These are phyloP conservation scores for Tuber calosporum DNA, from an alignment of 495 filamentous ascomycete genomes.

Conservation along the genomic window DNA sequence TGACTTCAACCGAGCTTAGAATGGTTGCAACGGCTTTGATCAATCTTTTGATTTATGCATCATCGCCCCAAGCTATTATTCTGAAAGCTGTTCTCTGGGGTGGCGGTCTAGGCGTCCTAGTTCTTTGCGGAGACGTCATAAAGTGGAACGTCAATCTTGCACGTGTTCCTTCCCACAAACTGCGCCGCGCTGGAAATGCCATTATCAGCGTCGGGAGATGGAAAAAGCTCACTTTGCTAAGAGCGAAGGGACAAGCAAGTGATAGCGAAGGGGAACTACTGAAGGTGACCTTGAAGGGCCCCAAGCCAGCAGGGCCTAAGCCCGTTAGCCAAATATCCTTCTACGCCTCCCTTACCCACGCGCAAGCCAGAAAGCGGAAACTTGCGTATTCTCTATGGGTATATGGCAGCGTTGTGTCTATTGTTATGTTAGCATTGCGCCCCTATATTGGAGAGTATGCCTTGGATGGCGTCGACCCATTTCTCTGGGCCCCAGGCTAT, in stretches of 20 bases:
- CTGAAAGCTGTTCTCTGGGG: slow-evolving; percentile 78
- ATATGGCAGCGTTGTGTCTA: slow-evolving; percentile 56
- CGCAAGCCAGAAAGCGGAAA: slow-evolving; percentile 66
- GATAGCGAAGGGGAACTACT: slow-evolving; percentile 37
- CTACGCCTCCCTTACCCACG: slow-evolving; percentile 62
- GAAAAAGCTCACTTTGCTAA: slow-evolving; percentile 27
- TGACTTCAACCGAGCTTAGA: slow-evolving; percentile 78
- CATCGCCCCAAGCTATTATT: slow-evolving; percentile 77
- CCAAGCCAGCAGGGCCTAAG: slow-evolving; percentile 11
- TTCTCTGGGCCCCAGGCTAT: slow-evolving; percentile 89
- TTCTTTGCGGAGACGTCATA: slow-evolving; percentile 67
- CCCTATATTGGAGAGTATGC: slow-evolving; percentile 59
- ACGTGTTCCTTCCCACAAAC: slow-evolving; percentile 84
- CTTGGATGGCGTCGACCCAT: slow-evolving; percentile 65
- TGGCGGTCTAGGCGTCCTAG: slow-evolving; percentile 69
- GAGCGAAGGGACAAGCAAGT: slow-evolving; percentile 23
- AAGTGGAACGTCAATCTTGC: slow-evolving; percentile 79
- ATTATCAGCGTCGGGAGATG: slow-evolving; percentile 28
- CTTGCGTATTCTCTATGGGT: slow-evolving; percentile 77
- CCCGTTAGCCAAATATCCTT: slow-evolving; percentile 13
- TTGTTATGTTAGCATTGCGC: slow-evolving; percentile 66
- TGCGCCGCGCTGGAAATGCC: slow-evolving; percentile 51
- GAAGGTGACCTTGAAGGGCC: neutral
- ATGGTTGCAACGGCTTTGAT: slow-evolving; percentile 75
- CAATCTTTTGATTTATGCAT: slow-evolving; percentile 68